These are phyloP conservation scores for Lagenaria siceraria DNA, from an alignment of 306 rosid species.

Conservation along the genomic window DNA sequence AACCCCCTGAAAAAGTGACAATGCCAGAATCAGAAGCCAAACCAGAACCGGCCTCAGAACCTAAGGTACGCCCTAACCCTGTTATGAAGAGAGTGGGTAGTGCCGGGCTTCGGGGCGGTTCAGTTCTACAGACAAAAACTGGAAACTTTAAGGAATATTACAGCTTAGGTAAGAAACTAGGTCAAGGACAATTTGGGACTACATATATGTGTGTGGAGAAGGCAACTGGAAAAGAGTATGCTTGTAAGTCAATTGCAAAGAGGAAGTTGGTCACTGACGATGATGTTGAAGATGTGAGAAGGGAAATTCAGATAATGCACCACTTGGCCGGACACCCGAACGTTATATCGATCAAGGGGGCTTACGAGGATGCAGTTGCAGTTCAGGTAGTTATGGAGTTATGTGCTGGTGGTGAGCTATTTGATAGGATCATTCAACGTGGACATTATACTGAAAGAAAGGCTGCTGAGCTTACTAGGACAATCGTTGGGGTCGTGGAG, in stretches of 20 bases:
- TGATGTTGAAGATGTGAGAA: constrained; percentile 95
- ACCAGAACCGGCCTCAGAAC: constrained; percentile 20
- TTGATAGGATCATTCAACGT: constrained; percentile 84
- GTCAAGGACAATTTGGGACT: constrained; percentile 90
- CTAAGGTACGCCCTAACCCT: constrained; percentile 28
- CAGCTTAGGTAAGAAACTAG: constrained; percentile 65
- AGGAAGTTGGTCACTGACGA: constrained; percentile 73
- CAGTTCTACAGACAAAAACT: constrained; percentile 59
- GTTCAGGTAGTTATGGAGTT: constrained; percentile 97
- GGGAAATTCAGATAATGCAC: constrained; percentile 99
- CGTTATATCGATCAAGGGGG: constrained; percentile 90
- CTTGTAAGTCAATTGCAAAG: constrained; percentile 92
- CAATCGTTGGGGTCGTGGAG: constrained; percentile 92
- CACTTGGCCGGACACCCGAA: constrained; percentile 85
- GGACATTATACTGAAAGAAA: constrained; percentile 92
- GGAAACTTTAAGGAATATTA: constrained; percentile 66
- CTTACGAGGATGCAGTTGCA: constrained; percentile 85
- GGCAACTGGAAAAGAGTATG: constrained; percentile 61
- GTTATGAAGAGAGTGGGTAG: constrained; percentile 75
- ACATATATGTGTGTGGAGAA: constrained; percentile 78
- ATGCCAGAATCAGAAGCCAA: constrained; percentile 46
- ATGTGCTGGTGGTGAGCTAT: constrained; percentile 97
- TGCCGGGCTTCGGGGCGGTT: constrained; percentile 77
- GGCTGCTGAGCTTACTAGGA: constrained; percentile 87
- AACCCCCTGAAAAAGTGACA: constrained; percentile 79